Conservation (phyloP, 2,329 filamentous ascomycete species). For the Cryphonectria radicalis region DNA sequence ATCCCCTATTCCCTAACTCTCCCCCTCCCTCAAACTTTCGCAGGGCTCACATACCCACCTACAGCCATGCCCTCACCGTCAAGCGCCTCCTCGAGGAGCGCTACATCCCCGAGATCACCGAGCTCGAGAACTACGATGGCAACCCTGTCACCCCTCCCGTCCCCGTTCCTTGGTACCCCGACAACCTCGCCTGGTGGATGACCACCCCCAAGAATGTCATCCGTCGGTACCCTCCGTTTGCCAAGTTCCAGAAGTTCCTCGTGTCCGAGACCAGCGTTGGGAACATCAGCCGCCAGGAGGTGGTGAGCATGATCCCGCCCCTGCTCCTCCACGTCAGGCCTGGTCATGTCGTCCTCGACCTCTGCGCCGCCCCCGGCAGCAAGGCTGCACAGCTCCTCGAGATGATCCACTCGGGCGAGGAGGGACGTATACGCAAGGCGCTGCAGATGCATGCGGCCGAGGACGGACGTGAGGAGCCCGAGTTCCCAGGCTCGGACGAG, state of each 20-base stretch:
- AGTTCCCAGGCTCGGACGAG: conserved; percentile 52
- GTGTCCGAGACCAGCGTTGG: conserved; percentile 96
- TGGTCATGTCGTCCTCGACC: conserved; percentile 90
- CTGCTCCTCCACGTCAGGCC: conserved; percentile 89
- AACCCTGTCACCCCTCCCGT: conserved; percentile 79
- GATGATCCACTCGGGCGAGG: conserved; percentile 91
- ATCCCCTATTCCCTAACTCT: not conserved
- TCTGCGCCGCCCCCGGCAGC: conserved; percentile 96
- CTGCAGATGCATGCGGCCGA: conserved; percentile 66
- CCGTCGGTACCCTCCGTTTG: conserved; percentile 90
- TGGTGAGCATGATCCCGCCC: conserved; percentile 98
- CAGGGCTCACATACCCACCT: conserved; percentile 27
- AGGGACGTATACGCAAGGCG: conserved; percentile 77
- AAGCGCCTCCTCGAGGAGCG: conserved; percentile 84
- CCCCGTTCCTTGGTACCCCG: conserved; percentile 89
- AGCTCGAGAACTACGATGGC: conserved; percentile 82
- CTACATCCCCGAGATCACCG: conserved; percentile 88
- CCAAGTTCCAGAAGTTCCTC: conserved; percentile 95
- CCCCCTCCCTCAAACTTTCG: not conserved
- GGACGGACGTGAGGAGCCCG: conserved; percentile 58
- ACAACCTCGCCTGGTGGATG: conserved; percentile 96
- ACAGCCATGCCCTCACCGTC: conserved; percentile 86
- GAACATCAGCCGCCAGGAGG: conserved; percentile 96
- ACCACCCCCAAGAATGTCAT: conserved; percentile 96
- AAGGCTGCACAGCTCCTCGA: conserved; percentile 96